Evolutionary conservation across 306 rosid species (phyloP).

Genomic region (Lotus japonicus): DNA sequence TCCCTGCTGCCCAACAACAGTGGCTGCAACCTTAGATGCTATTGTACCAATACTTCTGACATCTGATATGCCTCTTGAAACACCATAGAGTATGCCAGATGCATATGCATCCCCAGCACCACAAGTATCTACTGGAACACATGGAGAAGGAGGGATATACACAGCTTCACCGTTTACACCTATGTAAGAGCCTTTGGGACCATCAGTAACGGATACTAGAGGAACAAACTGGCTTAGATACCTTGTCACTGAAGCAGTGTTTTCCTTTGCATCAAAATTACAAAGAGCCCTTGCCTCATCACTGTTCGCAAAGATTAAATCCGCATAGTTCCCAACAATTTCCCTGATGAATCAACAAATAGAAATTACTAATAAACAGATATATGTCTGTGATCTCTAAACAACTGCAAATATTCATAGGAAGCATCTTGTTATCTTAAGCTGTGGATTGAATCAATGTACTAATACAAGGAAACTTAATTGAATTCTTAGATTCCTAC

Average conservation of each 20-base stretch:
- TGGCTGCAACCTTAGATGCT: slow-evolving; percentile 81
- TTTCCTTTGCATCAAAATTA: slow-evolving; percentile 54
- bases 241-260: slow-evolving; percentile 55
- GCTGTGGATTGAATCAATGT: not conserved
- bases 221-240: slow-evolving; percentile 90
- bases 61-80: slow-evolving; percentile 61
- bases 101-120: slow-evolving; percentile 99
- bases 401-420: not conserved
- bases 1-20: slow-evolving; percentile 93
- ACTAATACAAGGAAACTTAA: not conserved
- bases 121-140: slow-evolving; percentile 85
- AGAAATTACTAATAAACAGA: not conserved
- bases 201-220: slow-evolving; percentile 80
- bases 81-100: slow-evolving; percentile 70
- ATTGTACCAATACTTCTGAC: slow-evolving; percentile 70
- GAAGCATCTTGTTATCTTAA: not conserved
- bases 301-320: slow-evolving; percentile 73
- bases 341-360: slow-evolving; percentile 56
- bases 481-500: too few species aligned
- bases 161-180: slow-evolving; percentile 87
- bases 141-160: slow-evolving; percentile 81
- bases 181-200: slow-evolving; percentile 71
- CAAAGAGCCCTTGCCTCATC: slow-evolving; percentile 86
- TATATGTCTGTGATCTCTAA: not conserved
- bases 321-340: slow-evolving; percentile 62